Base-by-base conservation (phyloP, 2,329 filamentous ascomycete genomes). In the Penicillium sp. region DNA sequence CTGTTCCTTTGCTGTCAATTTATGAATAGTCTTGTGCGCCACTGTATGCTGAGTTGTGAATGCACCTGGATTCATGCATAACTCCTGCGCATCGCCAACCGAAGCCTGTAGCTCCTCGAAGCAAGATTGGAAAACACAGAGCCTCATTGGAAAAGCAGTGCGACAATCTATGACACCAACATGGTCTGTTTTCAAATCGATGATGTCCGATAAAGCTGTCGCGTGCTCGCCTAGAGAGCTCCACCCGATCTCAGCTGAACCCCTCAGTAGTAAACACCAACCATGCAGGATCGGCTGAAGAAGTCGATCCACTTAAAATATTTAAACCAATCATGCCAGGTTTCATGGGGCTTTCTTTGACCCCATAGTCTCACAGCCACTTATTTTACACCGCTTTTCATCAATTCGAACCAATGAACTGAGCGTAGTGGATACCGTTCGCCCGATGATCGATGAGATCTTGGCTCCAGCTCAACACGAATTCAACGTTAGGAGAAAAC, bases 1-100 rank as follows among this genome's bases (percentile, higher is more conserved):
- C 43, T 67, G 47, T 24, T 55, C 42, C 10, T 55, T 61, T 2
- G 64, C 60, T 13, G 55, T 62, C 2, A 19, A 37, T 31, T 64
- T 66, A 42, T 62, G 60, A 18, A 67, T 63, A 1, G 52, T 54
- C 28, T 54, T 46, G 43, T 63, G 52, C 4, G 57, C 49, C n/a
- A 66, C 53, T 5, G 48, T 54, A 40, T 67, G 64, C 34, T 62
- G 59, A 4, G 55, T 46, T 10, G 51, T 64, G 28, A 59, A 63
- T 5, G 36, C 34, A 3, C 48, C 55, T 3, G 54, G 57, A 39
- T 65, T 56, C 48, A 52, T 52, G 21, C 48, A 56, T 45, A 52
- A 14, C 34, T 52, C 19, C 14, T 56, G 44, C 8, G 48, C 11
- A 18, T 52, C 53, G 16, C 48, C 48, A 34, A 55, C 48, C 6